Base-by-base conservation (phyloP, 1,284 basidiomycete genomes). In the Cryptococcus sp. region DNA sequence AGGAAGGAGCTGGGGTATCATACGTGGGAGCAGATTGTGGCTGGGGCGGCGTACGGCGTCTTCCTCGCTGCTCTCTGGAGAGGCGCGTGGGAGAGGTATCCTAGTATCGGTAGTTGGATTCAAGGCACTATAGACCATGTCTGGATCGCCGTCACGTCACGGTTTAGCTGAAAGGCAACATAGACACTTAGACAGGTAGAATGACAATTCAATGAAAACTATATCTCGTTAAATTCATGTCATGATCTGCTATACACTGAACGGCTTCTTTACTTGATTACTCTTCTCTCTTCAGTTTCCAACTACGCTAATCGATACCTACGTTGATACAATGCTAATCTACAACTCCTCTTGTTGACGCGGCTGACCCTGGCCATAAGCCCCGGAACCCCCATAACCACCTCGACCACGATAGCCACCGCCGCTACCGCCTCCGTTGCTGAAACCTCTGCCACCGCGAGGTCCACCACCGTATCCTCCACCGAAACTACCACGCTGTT, bases 1-100 rank as follows among this genome's bases (percentile, higher is more conserved):
- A 81, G 91, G 47, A 83, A 91, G 43, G 86, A 86, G 85, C 81
- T 93, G 20, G 89, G 90, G 0, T 87, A 93, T 71, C 91, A 94
- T 77, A 91, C 89, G 1, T 83, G 82, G 80, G 76, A 81, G 0
- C 91, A 93, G 67, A 87, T 92, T 7, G 68, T 80, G 5, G 89
- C 81, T n/a, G 91, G 91, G 0, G 81, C 79, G 39, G 67, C 76
- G 0, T 85, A 85, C 52, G 91, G 91, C 0, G 66, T 83, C 2
- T 69, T 75, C 1, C 84, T 85, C 66, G 85, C 87, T 7, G 66
- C 75, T 0, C 52, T 81, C 4, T 90, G 88, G 87, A 63, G 52
- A 25, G 51, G 11, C 6, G 17, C 70, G n/a, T 79, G 75, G 76
- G 49, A 58, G 8, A 52, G 35, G 13, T 61, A 66, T 48, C 58